Evolutionary conservation across 768 basidiomycete species (phyloP).

Genomic region (Lyophyllum atratum): DNA sequence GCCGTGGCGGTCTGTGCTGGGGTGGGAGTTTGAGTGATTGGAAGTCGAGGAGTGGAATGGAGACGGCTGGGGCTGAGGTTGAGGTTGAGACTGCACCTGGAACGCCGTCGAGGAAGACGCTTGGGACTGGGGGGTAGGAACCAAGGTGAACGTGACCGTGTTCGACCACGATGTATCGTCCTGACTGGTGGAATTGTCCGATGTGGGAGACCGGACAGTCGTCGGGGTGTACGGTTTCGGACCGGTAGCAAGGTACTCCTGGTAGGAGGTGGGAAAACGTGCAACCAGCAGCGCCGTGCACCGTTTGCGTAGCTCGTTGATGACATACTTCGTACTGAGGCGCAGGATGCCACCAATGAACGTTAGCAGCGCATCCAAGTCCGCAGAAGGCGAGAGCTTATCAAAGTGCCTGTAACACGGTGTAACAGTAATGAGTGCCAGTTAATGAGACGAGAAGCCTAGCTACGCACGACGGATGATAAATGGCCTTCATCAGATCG

Average conservation of each 20-base stretch:
- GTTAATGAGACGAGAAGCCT: neutral
- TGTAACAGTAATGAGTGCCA: neutral
- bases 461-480: constrained; percentile 44
- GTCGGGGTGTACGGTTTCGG: constrained; percentile 10
- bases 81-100: neutral
- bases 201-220: neutral
- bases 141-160: constrained; percentile 3
- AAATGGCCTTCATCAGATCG: constrained; percentile 52
- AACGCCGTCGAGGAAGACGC: neutral
- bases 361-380: constrained; percentile 44
- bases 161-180: constrained; percentile 1
- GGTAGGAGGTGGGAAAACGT: constrained; percentile 41
- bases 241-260: constrained; percentile 33
- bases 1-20: constrained; percentile 1
- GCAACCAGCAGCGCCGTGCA: constrained; percentile 50
- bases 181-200: constrained; percentile 2
- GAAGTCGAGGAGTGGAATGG: neutral
- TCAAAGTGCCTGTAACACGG: constrained; percentile 37
- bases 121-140: neutral
- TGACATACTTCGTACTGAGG: constrained; percentile 65
- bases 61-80: neutral
- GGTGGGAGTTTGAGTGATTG: neutral
- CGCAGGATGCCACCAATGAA: constrained; percentile 57
- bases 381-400: constrained; percentile 31
- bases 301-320: constrained; percentile 50